These are phyloP conservation scores for Debaryomycetaceae sp. DNA, from an alignment of 1,139 yeast genomes.

Conservation along the genomic window DNA sequence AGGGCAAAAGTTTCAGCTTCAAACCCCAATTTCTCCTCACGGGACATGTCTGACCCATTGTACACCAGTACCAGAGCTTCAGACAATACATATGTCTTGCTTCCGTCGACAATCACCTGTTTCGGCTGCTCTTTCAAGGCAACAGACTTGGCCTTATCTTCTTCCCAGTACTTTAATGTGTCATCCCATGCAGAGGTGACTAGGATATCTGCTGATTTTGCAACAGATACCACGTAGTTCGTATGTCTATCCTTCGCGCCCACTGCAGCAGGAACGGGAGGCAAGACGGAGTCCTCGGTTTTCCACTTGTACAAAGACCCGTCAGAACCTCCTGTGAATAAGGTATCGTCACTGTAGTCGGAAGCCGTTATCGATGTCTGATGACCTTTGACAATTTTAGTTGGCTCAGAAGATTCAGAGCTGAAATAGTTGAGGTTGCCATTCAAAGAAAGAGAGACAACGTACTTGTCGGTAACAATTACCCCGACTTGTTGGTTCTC, in stretches of 20 bases:
- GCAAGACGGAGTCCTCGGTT: conserved; percentile 28
- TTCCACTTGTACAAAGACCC: conserved; percentile 70
- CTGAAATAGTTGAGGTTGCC: conserved; percentile 69
- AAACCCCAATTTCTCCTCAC: conserved; percentile 26
- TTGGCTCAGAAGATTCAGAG: conserved; percentile 35
- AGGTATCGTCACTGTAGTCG: conserved; percentile 17
- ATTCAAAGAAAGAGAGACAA: conserved; percentile 65
- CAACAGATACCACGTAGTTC: conserved; percentile 54
- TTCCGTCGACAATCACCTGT: conserved; percentile 33
- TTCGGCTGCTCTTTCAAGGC: conserved; percentile 62
- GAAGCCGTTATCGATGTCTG: conserved; percentile 70
- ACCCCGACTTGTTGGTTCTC: conserved; percentile 81
- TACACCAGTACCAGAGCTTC: conserved; percentile 44
- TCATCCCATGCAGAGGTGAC: conserved; percentile 88
- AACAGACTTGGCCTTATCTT: conserved; percentile 20
- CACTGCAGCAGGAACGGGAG: conserved; percentile 22
- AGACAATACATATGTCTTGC: conserved; percentile 40
- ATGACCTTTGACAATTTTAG: conserved; percentile 62
- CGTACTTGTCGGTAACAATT: conserved; percentile 54
- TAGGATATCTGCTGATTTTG: conserved; percentile 19
- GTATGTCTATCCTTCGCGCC: conserved; percentile 44
- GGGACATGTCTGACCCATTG: conserved; percentile 18
- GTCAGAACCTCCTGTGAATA: conserved; percentile 79
- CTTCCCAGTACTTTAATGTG: conserved; percentile 49
- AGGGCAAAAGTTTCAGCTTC: conserved; percentile 35